phyloP scores from a whole-genome alignment of 768 basidiomycete genomes.

The Vararia minispora region DNA sequence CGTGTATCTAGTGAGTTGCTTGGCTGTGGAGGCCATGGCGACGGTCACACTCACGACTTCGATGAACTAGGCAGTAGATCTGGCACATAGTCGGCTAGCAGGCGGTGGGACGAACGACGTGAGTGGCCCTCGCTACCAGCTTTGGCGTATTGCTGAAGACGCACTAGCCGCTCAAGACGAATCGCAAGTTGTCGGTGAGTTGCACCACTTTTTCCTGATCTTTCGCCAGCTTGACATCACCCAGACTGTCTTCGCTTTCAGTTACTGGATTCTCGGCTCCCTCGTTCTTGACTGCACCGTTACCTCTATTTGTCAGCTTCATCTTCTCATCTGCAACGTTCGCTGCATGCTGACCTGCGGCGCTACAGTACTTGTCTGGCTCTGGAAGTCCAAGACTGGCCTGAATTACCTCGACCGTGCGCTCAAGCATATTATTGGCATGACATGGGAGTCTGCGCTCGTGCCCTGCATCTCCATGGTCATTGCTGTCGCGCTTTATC shows the following conservation, averaged over 20 bases:
- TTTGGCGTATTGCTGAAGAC: too few relatives aligned
- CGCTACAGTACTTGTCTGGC: conserved; percentile 28
- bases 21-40: conserved; percentile 4
- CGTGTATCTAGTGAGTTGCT: conserved; percentile 25
- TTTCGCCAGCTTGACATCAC: neutral
- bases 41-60: neutral
- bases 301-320: conserved; percentile 25
- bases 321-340: neutral
- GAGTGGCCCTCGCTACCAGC: too few relatives aligned
- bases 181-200: conserved; percentile 10
- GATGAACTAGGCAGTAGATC: too few relatives aligned
- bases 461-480: conserved; percentile 25
- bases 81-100: too few relatives aligned
- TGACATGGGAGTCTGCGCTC: conserved; percentile 28
- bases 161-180: conserved; percentile 8
- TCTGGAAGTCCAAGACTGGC: conserved; percentile 30
- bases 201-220: too few relatives aligned
- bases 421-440: conserved; percentile 27
- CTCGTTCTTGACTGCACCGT: conserved; percentile 31
- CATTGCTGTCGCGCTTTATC: conserved; percentile 20
- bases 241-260: conserved; percentile 31
- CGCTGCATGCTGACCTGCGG: conserved; percentile 3
- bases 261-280: conserved; percentile 35
- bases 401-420: conserved; percentile 26
- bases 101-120: too few relatives aligned